Conservation (phyloP, 495 filamentous ascomycete genomes). For the Massariosphaeria phaeospora region DNA sequence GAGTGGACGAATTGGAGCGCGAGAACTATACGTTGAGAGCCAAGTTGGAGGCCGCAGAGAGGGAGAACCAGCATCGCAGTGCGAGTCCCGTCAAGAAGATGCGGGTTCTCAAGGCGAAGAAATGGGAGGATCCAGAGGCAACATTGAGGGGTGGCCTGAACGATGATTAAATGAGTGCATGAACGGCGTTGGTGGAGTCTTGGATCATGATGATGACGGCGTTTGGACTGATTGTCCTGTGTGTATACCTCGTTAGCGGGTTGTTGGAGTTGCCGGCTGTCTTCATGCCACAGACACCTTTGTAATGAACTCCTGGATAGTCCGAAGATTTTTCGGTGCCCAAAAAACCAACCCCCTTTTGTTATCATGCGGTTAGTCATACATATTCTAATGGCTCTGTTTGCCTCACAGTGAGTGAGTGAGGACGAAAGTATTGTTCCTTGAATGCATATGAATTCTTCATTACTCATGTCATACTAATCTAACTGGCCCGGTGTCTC, state of each 20-base stretch:
- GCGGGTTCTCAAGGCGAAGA: conserved; percentile 42
- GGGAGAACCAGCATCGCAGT: conserved; percentile 32
- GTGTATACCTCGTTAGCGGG: no score
- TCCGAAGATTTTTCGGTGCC: no score
- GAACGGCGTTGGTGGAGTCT: no score
- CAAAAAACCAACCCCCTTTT: no score
- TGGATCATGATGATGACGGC: no score
- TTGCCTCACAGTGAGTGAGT: no score
- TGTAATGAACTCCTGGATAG: no score
- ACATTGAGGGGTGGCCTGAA: conserved; percentile 1
- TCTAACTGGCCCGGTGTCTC: background rate
- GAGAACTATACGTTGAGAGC: conserved; percentile 39
- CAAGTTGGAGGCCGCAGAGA: conserved; percentile 34
- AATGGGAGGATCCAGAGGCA: conserved; percentile 37
- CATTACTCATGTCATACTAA: conserved; percentile 9
- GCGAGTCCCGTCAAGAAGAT: conserved; percentile 42
- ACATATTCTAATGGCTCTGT: no score
- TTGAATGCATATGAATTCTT: conserved; percentile 4
- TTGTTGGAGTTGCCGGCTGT: no score
- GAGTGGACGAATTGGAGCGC: conserved; percentile 35
- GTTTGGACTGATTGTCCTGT: no score
- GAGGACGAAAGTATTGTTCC: background rate
- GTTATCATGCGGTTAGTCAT: no score
- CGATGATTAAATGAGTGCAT: conserved; percentile 8
- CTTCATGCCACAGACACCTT: no score